phyloP scores from a whole-genome alignment of 1,284 basidiomycete genomes.

The Rhodofomes roseus region DNA sequence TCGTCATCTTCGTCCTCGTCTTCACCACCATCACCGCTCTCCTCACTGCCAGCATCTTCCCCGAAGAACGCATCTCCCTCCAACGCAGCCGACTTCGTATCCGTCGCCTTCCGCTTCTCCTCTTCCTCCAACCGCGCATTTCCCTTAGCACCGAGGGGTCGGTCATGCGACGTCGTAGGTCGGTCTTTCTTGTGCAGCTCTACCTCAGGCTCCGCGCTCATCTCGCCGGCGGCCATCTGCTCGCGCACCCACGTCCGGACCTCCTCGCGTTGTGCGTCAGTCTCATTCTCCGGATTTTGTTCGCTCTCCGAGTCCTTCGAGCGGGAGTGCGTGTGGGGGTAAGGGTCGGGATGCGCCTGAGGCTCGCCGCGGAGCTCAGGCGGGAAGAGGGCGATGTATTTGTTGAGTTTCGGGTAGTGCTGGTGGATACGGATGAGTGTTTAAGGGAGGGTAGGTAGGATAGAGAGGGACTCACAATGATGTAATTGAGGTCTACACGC shows the following conservation, averaged over 20 bases:
- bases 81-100: not conserved
- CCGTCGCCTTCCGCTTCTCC: too few species aligned
- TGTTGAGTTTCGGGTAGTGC: slow-evolving; percentile 79
- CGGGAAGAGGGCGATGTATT: slow-evolving; percentile 86
- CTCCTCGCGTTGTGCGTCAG: slow-evolving; percentile 51
- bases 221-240: slow-evolving; percentile 61
- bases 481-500: slow-evolving; percentile 82
- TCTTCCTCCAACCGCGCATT: too few species aligned
- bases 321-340: slow-evolving; percentile 5
- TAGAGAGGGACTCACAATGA: slow-evolving; percentile 52
- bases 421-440: slow-evolving; percentile 25
- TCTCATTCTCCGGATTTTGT: slow-evolving; percentile 12
- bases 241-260: slow-evolving; percentile 57
- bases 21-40: not conserved
- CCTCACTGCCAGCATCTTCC: slow-evolving; percentile 1
- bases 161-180: not conserved
- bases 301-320: slow-evolving; percentile 2
- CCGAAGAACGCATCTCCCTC: slow-evolving; percentile 9
- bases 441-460: slow-evolving; percentile 1
- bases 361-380: slow-evolving; percentile 46
- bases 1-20: not conserved
- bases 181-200: slow-evolving; percentile 14
- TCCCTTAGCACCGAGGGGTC: not conserved
- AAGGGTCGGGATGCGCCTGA: slow-evolving; percentile 23
- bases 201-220: slow-evolving; percentile 62